Evolutionary conservation across 2,329 filamentous ascomycete genomes (phyloP), one percentile per base, ranked within the genome.

Genomic region (Curvularia verruculosa): DNA sequence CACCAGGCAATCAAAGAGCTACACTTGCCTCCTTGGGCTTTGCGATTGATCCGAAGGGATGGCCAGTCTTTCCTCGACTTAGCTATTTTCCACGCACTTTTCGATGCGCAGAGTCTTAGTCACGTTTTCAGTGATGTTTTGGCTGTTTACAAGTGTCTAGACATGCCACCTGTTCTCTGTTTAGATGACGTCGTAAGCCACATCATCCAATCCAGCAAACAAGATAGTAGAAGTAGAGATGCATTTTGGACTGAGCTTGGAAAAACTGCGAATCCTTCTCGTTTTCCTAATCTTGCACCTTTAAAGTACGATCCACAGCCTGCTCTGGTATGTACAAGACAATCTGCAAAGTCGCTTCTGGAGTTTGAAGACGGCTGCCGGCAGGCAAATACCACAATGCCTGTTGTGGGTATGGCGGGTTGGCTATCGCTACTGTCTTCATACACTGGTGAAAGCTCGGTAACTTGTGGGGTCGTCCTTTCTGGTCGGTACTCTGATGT

Each of bases 381-480:
- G 36, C 60, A 75, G 1, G 75, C 81, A 0, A 86, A 87, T n/a
- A 81, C 89, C n/a, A 91, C 91, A 0, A 74, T 96, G 12, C 92
- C 96, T 74, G 87, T 89, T 3, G 83, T 86, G 1, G 84, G 91
- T 0, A 89, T 96, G 72, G 88, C 87, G 3, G 85, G 90, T 2
- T 97, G 93, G 93, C 83, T 89, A 2, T 82, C 87, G 7, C 69
- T 97, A 0, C 80, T 97, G 0, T 83, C 89, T 0, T 85, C 87
- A 0, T 96, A 96, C 67, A 83, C 88, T 13, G 92, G 92, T 1
- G 92, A 96, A 69, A 69, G 78, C 2, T 83, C 83, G 5, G 87
- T 95, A 0, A 88, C 88, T 0, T 96, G 95, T 71, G 94, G 93
- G 21, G 82, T 90, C 13, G 90, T 93, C 0, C 80, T 96, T 7